Percentiles rank a stretch among this genome's conserved stretches.
These are phyloP conservation scores for Stenogyne calaminthoides DNA, from an alignment of 305 asterid species.

Conservation along the genomic window DNA sequence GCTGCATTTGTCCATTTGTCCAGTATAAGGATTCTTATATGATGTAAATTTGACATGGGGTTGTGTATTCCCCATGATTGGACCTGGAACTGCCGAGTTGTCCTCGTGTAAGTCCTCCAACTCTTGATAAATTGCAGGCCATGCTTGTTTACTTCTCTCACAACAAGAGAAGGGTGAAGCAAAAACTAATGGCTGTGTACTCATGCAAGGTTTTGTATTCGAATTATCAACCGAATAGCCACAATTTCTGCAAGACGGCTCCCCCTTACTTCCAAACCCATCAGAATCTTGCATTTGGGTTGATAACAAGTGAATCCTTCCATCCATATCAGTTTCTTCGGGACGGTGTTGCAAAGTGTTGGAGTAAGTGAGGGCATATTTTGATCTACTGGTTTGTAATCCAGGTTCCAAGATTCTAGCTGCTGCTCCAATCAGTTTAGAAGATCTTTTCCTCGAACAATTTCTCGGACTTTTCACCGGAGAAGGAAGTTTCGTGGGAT, in stretches of 20 bases:
- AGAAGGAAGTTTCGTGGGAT: constrained; percentile 60
- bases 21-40: constrained; percentile 39
- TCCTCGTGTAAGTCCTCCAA: constrained; percentile 36
- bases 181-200: constrained; percentile 34
- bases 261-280: constrained; percentile 36
- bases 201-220: constrained; percentile 31
- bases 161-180: constrained; percentile 40
- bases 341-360: constrained; percentile 32
- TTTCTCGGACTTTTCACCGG: constrained; percentile 75
- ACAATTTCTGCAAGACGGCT: constrained; percentile 59
- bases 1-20: constrained; percentile 35
- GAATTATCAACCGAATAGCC: constrained; percentile 46
- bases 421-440: constrained; percentile 85
- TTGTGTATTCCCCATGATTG: constrained; percentile 29
- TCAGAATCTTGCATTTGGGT: constrained; percentile 35
- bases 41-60: constrained; percentile 18
- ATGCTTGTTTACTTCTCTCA: constrained; percentile 38
- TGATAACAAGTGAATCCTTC: constrained; percentile 25
- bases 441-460: constrained; percentile 59
- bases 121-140: constrained; percentile 35
- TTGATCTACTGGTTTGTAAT: constrained; percentile 55
- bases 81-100: constrained; percentile 25
- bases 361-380: constrained; percentile 60
- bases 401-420: constrained; percentile 87
- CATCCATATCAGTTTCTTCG: constrained; percentile 34